Evolutionary conservation across 306 rosid species (phyloP).

Genomic region (Gynostemma pentaphyllum): DNA sequence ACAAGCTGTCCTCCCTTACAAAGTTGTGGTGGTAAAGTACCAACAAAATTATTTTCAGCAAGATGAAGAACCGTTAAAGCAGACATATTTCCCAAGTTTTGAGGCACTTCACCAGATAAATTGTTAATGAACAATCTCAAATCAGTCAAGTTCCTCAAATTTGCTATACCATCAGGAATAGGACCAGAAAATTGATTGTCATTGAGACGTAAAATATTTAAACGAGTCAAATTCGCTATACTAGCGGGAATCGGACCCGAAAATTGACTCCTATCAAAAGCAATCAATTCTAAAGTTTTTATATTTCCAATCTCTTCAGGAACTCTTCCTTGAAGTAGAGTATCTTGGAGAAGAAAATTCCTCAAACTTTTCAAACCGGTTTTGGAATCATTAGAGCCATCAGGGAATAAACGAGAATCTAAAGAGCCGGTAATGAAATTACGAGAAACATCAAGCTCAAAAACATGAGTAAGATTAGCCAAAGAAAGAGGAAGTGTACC

Average conservation of each 20-base stretch:
- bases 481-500: constrained; percentile 44
- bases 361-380: constrained; percentile 26
- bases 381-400: constrained; percentile 14
- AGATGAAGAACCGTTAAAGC: constrained; percentile 33
- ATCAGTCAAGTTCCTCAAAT: constrained; percentile 27
- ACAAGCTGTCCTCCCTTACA: constrained; percentile 36
- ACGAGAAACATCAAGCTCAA: constrained; percentile 44
- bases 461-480: constrained; percentile 36
- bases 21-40: constrained; percentile 38
- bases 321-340: constrained; percentile 22
- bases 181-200: constrained; percentile 31
- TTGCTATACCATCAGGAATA: constrained; percentile 31
- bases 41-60: constrained; percentile 42
- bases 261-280: constrained; percentile 28
- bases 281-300: constrained; percentile 22
- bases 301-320: constrained; percentile 50
- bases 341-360: constrained; percentile 34
- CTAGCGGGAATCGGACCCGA: constrained; percentile 37
- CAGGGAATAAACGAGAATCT: constrained; percentile 37
- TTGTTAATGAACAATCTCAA: constrained; percentile 21
- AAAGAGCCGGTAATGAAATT: constrained; percentile 31
- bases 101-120: constrained; percentile 39
- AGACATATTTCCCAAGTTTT: constrained; percentile 35
- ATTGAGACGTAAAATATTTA: constrained; percentile 22
- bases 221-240: constrained; percentile 32